phyloP scores from a whole-genome alignment of 805 yeast species.

The Wickerhamiella lipophila region DNA sequence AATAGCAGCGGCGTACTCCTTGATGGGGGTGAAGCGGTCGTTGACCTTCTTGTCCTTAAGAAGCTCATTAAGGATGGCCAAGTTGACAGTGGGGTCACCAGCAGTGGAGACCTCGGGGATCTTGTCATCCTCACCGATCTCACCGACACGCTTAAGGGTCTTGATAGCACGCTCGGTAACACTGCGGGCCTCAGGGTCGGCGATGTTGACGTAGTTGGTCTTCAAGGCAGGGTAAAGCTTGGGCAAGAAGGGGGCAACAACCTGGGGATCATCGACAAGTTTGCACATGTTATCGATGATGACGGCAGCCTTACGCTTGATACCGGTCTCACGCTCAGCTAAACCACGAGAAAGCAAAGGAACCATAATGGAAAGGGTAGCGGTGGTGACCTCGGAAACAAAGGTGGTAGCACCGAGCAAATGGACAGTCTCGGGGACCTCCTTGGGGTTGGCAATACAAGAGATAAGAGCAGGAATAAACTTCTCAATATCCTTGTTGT shows the following conservation, averaged over 20 bases:
- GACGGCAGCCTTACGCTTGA: slow-evolving; percentile 99
- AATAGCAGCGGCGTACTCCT: slow-evolving; percentile 81
- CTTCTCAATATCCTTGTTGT: slow-evolving; percentile 99
- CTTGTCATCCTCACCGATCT: slow-evolving; percentile 74
- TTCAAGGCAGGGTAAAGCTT: slow-evolving; percentile 92
- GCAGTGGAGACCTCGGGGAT: slow-evolving; percentile 98
- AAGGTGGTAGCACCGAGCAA: slow-evolving; percentile 98
- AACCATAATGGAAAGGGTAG: slow-evolving; percentile 98
- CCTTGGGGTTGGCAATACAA: slow-evolving; percentile 93
- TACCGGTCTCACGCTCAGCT: slow-evolving; percentile 98
- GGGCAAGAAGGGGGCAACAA: slow-evolving; percentile 97
- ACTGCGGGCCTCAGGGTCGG: slow-evolving; percentile 99
- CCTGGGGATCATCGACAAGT: slow-evolving; percentile 99
- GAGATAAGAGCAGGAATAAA: slow-evolving; percentile 95
- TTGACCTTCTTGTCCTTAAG: slow-evolving; percentile 50
- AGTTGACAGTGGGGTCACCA: slow-evolving; percentile 88
- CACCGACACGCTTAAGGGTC: slow-evolving; percentile 99
- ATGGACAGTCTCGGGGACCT: slow-evolving; percentile 98
- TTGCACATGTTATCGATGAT: slow-evolving; percentile 99
- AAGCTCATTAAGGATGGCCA: slow-evolving; percentile 64
- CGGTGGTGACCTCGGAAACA: slow-evolving; percentile 98
- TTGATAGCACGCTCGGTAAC: slow-evolving; percentile 93
- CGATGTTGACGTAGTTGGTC: slow-evolving; percentile 88
- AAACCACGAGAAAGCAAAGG: slow-evolving; percentile 98
- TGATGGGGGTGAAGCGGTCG: slow-evolving; percentile 65